Conservation (phyloP, 2,329 filamentous ascomycete species). For the Aspergillus sp. region DNA sequence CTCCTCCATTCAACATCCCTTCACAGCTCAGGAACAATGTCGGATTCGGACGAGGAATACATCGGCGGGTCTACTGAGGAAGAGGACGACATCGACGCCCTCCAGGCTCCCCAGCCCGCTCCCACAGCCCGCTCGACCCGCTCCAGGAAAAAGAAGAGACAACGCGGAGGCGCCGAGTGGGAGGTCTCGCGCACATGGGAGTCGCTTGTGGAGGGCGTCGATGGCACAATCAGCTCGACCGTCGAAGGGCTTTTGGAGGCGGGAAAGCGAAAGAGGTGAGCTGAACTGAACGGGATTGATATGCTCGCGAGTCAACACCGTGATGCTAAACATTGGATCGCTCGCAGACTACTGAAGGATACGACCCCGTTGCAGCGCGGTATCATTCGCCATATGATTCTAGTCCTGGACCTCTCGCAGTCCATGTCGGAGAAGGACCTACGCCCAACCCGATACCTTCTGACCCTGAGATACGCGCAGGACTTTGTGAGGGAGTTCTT, state of each 20-base stretch:
- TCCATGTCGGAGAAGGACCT: slow-evolving; percentile 95
- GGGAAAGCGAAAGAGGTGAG: slow-evolving; percentile 64
- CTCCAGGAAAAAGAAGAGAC: slow-evolving; percentile 32
- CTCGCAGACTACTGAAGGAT: slow-evolving; percentile 67
- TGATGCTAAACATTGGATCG: slow-evolving; percentile 9
- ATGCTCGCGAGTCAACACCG: slow-evolving; percentile 2
- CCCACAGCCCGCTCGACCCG: slow-evolving; percentile 18
- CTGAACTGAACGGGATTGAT: slow-evolving; percentile 2
- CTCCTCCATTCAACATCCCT: no score
- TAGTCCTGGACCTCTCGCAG: slow-evolving; percentile 84
- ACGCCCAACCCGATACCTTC: slow-evolving; percentile 73
- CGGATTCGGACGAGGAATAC: slow-evolving; percentile 45
- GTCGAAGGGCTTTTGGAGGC: slow-evolving; percentile 70
- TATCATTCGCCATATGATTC: slow-evolving; percentile 90
- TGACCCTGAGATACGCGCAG: slow-evolving; percentile 71
- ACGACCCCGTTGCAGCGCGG: slow-evolving; percentile 92
- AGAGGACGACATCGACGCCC: slow-evolving; percentile 27
- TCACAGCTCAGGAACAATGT: no score
- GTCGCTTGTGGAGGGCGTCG: slow-evolving; percentile 64
- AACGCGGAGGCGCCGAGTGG: slow-evolving; percentile 33
- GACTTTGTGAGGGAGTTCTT: slow-evolving; percentile 93
- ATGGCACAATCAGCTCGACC: slow-evolving; percentile 63
- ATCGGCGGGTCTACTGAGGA: slow-evolving; percentile 42
- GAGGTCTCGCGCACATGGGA: slow-evolving; percentile 50
- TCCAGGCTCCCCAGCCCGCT: slow-evolving; percentile 20